Evolutionary conservation across 2,329 filamentous ascomycete genomes (phyloP).

Genomic region (Exophiala mesophila): DNA sequence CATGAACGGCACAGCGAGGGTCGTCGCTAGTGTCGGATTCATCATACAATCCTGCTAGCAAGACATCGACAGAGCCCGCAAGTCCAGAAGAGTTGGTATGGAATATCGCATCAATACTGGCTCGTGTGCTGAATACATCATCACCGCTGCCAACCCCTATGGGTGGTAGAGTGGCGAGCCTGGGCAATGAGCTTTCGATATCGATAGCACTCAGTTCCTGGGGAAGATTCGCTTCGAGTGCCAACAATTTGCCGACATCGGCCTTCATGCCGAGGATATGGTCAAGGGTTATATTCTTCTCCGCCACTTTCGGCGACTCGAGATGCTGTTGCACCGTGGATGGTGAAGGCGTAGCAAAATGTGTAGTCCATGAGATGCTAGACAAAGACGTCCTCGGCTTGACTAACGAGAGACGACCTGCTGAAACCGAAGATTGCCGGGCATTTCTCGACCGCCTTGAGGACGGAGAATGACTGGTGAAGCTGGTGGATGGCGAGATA

Average conservation of each 20-base stretch:
- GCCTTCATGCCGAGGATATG: slow-evolving; percentile 38
- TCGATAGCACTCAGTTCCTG: slow-evolving; percentile 65
- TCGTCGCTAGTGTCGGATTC: slow-evolving; percentile 48
- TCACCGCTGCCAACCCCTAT: slow-evolving; percentile 51
- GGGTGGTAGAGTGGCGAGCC: slow-evolving; percentile 65
- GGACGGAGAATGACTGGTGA: not conserved
- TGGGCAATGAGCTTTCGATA: slow-evolving; percentile 69
- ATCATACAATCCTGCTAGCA: slow-evolving; percentile 70
- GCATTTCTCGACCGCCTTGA: not conserved
- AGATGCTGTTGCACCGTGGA: slow-evolving; percentile 32
- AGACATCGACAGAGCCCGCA: slow-evolving; percentile 48
- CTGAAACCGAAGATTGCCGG: not conserved
- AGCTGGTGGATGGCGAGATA: not conserved
- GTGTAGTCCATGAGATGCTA: slow-evolving; percentile 48
- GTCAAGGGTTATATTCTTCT: slow-evolving; percentile 36
- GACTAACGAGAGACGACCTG: too few species aligned
- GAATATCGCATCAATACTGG: slow-evolving; percentile 66
- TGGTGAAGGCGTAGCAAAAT: slow-evolving; percentile 47
- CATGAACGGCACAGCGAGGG: slow-evolving; percentile 49
- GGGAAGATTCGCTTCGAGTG: slow-evolving; percentile 56
- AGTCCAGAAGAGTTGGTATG: slow-evolving; percentile 36
- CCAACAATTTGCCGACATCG: slow-evolving; percentile 32
- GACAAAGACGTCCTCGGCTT: slow-evolving; percentile 6
- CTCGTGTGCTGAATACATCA: slow-evolving; percentile 63
- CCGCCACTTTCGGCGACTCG: slow-evolving; percentile 33